Conservation (phyloP, 2,329 filamentous ascomycete species). For the Penicillium sp. region DNA sequence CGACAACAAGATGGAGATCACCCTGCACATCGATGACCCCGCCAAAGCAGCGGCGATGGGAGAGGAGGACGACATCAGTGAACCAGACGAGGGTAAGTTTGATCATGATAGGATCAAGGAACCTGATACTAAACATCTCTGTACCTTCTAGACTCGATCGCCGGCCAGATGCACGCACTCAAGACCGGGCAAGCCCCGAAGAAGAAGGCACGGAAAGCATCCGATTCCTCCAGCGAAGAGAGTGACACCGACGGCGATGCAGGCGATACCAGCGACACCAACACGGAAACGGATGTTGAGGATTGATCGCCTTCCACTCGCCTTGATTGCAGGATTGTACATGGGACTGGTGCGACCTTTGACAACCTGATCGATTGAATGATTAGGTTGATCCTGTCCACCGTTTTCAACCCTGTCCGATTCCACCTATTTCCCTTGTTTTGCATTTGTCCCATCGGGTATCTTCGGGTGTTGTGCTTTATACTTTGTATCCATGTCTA, state of each 20-base stretch:
- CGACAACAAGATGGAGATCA: conserved; percentile 86
- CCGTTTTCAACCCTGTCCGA: neutral
- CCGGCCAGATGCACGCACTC: conserved; percentile 82
- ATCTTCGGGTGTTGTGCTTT: conserved; percentile 11
- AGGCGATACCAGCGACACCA: conserved; percentile 52
- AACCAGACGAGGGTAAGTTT: conserved; percentile 88
- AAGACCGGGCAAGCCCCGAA: conserved; percentile 61
- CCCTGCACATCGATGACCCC: conserved; percentile 80
- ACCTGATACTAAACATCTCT: conserved; percentile 3
- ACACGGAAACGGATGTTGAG: conserved; percentile 74
- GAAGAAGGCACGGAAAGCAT: conserved; percentile 52
- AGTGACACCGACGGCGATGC: conserved; percentile 60
- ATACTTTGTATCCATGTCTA: neutral
- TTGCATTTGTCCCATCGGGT: conserved; percentile 12
- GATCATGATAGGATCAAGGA: neutral
- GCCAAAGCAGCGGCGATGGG: conserved; percentile 74
- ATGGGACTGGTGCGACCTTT: conserved; percentile 17
- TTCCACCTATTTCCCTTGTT: neutral
- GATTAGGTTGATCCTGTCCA: conserved; percentile 6
- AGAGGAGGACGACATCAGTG: conserved; percentile 90
- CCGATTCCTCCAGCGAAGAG: conserved; percentile 60
- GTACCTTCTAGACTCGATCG: conserved; percentile 64
- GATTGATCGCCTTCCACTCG: conserved; percentile 40
- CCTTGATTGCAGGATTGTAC: conserved; percentile 21
- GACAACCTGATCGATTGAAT: conserved; percentile 2